Percentiles rank a stretch among this genome's conserved stretches.
Evolutionary conservation across 306 rosid species (phyloP).

Genomic region (Quercus alba): DNA sequence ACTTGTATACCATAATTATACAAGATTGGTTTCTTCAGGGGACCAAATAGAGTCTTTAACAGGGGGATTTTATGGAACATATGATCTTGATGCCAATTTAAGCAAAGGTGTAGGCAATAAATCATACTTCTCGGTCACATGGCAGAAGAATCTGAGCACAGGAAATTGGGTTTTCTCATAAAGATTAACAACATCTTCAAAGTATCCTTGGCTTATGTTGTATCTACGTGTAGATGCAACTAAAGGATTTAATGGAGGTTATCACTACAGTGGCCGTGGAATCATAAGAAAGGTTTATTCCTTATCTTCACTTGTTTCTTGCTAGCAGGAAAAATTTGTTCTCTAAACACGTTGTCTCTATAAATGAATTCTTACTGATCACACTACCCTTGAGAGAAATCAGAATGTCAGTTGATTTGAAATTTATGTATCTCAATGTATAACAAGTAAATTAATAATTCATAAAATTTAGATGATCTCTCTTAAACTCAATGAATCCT

Average conservation of each 20-base stretch:
- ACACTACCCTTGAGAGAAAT: not conserved
- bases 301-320: not conserved
- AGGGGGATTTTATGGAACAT: slow-evolving; percentile 56
- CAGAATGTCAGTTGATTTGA: not conserved
- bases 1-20: slow-evolving; percentile 42
- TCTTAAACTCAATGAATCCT: not conserved
- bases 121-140: slow-evolving; percentile 49
- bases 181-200: slow-evolving; percentile 36
- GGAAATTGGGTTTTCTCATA: slow-evolving; percentile 54
- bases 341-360: not conserved
- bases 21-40: slow-evolving; percentile 28
- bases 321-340: not conserved
- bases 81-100: slow-evolving; percentile 51
- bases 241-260: slow-evolving; percentile 49
- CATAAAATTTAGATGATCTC: not conserved
- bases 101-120: slow-evolving; percentile 25
- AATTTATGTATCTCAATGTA: not conserved
- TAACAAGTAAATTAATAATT: not conserved
- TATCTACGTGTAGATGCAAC: slow-evolving; percentile 54
- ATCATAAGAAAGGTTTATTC: slow-evolving; percentile 44
- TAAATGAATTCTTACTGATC: not conserved
- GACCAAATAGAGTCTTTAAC: slow-evolving; percentile 10
- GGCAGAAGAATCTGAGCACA: slow-evolving; percentile 43
- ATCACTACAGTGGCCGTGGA: slow-evolving; percentile 49
- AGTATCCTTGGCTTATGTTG: slow-evolving; percentile 62